A percentile compares a stretch with the other conserved stretches of the same genome.
Conservation (phyloP, 2,329 filamentous ascomycete species). For the Akanthomyces lecanii region DNA sequence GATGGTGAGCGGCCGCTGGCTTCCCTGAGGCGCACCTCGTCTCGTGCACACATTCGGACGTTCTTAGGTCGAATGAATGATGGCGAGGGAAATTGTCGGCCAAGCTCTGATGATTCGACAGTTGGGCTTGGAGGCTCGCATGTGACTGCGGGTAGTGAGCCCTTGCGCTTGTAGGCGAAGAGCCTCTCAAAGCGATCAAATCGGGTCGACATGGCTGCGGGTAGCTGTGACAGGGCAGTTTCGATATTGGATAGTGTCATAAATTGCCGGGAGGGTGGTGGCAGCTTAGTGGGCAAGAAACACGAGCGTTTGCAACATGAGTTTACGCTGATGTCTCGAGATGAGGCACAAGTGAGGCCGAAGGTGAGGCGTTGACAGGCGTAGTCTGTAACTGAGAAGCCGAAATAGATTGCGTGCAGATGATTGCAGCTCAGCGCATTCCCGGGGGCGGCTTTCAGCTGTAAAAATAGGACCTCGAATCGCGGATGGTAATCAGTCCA, state of each 20-base stretch:
- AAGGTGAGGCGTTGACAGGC: not conserved
- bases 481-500: slow-evolving; percentile 1
- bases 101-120: slow-evolving; percentile 22
- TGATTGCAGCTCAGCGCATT: not conserved
- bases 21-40: slow-evolving; percentile 38
- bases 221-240: not conserved
- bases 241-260: not conserved
- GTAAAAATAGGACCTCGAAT: not conserved
- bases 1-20: slow-evolving; percentile 26
- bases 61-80: slow-evolving; percentile 54
- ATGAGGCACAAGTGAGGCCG: slow-evolving; percentile 13
- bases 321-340: slow-evolving; percentile 8
- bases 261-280: not conserved
- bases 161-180: slow-evolving; percentile 43
- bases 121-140: slow-evolving; percentile 23
- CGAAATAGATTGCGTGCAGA: not conserved
- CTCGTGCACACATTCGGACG: slow-evolving; percentile 53
- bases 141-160: slow-evolving; percentile 25
- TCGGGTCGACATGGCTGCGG: slow-evolving; percentile 44
- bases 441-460: not conserved
- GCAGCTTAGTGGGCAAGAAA: not conserved
- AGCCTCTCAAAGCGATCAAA: slow-evolving; percentile 49
- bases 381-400: not conserved
- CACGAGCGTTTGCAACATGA: slow-evolving; percentile 14
- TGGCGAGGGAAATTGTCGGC: slow-evolving; percentile 44